Percentiles rank a stretch among this genome's conserved stretches.
Evolutionary conservation across 1,139 yeast genomes (phyloP).

Genomic region (Saccharomyces uvarum): DNA sequence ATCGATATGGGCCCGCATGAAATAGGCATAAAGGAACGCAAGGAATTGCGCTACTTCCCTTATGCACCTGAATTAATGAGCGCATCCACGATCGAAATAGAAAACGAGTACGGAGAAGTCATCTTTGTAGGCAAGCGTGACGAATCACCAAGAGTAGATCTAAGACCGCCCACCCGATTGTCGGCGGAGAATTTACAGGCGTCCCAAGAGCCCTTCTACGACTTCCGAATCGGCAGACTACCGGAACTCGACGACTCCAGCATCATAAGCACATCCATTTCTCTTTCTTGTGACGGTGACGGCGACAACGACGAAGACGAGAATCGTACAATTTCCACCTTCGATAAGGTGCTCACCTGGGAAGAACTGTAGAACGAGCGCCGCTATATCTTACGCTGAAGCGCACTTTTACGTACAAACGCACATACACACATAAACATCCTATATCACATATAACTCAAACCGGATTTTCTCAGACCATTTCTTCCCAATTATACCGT

Average conservation of each 20-base stretch:
- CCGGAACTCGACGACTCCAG: not conserved
- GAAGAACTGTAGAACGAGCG: not conserved
- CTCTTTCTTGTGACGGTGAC: not conserved
- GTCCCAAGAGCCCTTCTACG: not conserved
- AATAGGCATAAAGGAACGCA: not conserved
- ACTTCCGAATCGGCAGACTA: not conserved
- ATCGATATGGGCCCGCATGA: slow-evolving; percentile 10
- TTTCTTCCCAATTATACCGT: not conserved
- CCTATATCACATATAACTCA: not conserved
- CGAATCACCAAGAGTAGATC: not conserved
- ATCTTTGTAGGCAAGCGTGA: not conserved
- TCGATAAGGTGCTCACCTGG: not conserved
- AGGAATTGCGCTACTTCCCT: not conserved
- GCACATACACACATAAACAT: not conserved
- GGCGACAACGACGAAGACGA: not conserved
- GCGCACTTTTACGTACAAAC: not conserved
- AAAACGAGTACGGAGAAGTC: not conserved
- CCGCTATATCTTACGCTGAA: not conserved
- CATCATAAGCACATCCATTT: not conserved
- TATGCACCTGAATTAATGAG: not conserved
- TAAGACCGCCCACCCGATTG: not conserved
- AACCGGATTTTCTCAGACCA: not conserved
- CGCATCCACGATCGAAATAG: not conserved
- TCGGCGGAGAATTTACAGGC: not conserved
- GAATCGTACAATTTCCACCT: no score